Base-by-base conservation (phyloP, 257 asterid species). In the Solanum etuberosum region DNA sequence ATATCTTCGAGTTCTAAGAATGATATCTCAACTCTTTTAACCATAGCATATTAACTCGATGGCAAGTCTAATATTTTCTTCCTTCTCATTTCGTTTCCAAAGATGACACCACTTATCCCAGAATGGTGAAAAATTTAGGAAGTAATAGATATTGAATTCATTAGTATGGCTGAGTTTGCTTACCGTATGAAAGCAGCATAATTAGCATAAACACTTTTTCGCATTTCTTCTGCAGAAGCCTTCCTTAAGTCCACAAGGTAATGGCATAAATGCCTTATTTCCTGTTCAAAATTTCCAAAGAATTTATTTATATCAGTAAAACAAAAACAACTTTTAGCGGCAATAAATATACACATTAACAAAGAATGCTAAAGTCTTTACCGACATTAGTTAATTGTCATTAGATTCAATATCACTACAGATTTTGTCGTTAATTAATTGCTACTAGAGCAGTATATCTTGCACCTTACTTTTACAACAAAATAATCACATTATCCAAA, bases 181-280 rank as follows among this genome's bases (percentile, higher is more conserved):
- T 89, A 93, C 99, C 99, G 94, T 89, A 97, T 95, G 84, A 97
- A 97, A 21, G 98, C 91, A 2, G 97, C 89, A 88, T 97, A 97
- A 88, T 97, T 95, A 61, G 99, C 98, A 76, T 95, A 97, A 43
- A 97, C 98, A 63, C 96, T 95, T 89, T 91, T 97, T 14, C 98
- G 91, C 98, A 95, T 97, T 92, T 97, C 98, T 89, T 97, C 99
- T 3, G 98, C 99, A 83, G 98, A 97, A 76, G 97, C 98, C 92
- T 94, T 97, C 95, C 93, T 94, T 88, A 97, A 88, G 83, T 93
- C 93, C 57, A 91, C 87, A 14, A 97, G 98, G 93, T 94, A 90
- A 37, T 88, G 83, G 92, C 98, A 94, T 37, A 97, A 85, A 85
- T 94, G 98, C 92, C 95, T 94, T 67, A 95, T 93, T 92, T 96